Evolutionary conservation across 148 eudicot genomes (phyloP), one percentile per base, ranked within the genome.

Genomic region (Heliosperma pusillum): DNA sequence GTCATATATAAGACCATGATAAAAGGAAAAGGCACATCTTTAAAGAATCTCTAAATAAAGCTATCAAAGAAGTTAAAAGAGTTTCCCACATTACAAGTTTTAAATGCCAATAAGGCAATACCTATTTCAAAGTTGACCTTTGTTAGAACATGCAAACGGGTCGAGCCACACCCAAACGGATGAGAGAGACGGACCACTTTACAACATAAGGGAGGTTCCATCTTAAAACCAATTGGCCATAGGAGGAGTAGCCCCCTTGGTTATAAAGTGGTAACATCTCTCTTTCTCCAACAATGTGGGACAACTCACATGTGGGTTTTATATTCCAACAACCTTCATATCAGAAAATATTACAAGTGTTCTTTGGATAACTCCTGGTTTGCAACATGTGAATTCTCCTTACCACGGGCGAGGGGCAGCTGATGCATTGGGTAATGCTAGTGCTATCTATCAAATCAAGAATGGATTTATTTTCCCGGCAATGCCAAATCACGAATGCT

Each of bases 101-200:
- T 20, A 67, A 67, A 20, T 67, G 71, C 53, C 27, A n/a, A 66
- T 9, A 42, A n/a, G 71, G 27, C 27, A n/a, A 66, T 9, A 42
- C 9, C 26, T 66, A 1, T 13, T 66, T 10, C 69, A 33, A 36
- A 40, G 36, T 36, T 9, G 2, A 36, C 7, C 24, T n/a, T n/a
- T n/a, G n/a, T n/a, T n/a, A n/a, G n/a, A n/a, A n/a, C n/a, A n/a
- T n/a, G n/a, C n/a, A n/a, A n/a, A n/a, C n/a, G n/a, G n/a, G n/a
- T n/a, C n/a, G n/a, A n/a, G n/a, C n/a, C n/a, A n/a, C n/a, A n/a
- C n/a, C n/a, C n/a, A n/a, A n/a, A n/a, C n/a, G n/a, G n/a, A n/a
- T n/a, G n/a, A n/a, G n/a, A n/a, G n/a, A n/a, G n/a, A n/a, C n/a
- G n/a, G n/a, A n/a, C n/a, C n/a, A n/a, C n/a, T n/a, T n/a, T n/a